These are phyloP conservation scores for Crucihimalaya himalaica DNA, from an alignment of 345 rosid species.

Conservation along the genomic window DNA sequence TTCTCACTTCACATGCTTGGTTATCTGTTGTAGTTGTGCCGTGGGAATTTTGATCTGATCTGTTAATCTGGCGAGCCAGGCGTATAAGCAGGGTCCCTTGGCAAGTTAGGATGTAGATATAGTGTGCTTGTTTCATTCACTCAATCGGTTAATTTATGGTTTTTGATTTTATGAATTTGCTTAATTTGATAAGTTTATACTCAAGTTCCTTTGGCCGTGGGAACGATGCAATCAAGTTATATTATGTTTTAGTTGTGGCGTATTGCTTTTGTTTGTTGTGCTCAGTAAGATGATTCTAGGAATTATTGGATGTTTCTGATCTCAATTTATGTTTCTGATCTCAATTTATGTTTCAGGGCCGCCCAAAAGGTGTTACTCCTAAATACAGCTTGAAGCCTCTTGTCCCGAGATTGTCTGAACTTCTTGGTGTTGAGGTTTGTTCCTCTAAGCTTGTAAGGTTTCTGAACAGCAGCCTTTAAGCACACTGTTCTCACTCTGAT, in stretches of 20 bases:
- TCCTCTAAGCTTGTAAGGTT: background rate
- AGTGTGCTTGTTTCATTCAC: background rate
- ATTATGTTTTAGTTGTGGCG: background rate
- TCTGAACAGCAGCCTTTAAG: background rate
- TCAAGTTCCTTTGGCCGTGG: background rate
- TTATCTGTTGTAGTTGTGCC: background rate
- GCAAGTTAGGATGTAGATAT: background rate
- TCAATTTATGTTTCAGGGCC: constrained; percentile 58
- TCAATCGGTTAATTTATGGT: background rate
- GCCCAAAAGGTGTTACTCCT: constrained; percentile 92
- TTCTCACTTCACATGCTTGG: background rate
- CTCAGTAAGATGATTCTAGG: background rate
- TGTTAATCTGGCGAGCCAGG: background rate
- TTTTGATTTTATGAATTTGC: background rate
- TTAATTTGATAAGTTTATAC: background rate
- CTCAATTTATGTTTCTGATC: constrained; percentile 31
- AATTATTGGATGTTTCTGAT: constrained; percentile 14
- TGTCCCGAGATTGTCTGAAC: constrained; percentile 79
- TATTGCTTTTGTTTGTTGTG: background rate
- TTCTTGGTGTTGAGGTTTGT: constrained; percentile 81
- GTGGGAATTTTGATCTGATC: constrained; percentile 7
- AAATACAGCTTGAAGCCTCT: constrained; percentile 92
- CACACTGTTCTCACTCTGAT: background rate
- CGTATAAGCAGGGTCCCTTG: background rate
- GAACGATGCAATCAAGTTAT: background rate